Percentiles rank a stretch among this genome's conserved stretches.
phyloP scores from a whole-genome alignment of 1,284 basidiomycete species.

The Neolentinus lepideus region DNA sequence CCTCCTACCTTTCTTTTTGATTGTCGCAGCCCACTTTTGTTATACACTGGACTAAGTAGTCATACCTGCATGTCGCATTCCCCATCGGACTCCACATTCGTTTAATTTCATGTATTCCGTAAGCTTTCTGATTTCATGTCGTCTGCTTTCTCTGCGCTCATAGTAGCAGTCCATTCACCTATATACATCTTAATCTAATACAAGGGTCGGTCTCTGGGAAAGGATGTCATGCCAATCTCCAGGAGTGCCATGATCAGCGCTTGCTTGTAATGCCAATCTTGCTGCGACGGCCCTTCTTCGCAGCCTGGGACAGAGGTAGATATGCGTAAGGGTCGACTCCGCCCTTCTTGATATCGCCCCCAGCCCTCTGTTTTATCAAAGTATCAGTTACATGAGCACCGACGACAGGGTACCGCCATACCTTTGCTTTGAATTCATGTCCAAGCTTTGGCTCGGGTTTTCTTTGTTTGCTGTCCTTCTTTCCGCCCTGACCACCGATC shows the following conservation, averaged over 20 bases:
- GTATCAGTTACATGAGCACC: background rate
- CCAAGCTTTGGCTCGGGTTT: slow-evolving; percentile 62
- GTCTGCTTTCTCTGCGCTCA: background rate
- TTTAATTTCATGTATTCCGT: background rate
- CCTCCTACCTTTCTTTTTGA: background rate
- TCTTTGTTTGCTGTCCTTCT: slow-evolving; percentile 46
- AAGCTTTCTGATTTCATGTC: background rate
- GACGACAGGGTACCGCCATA: slow-evolving; percentile 16
- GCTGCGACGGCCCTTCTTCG: slow-evolving; percentile 47
- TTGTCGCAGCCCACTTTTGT: background rate
- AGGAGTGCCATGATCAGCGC: slow-evolving; percentile 12
- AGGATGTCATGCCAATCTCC: background rate
- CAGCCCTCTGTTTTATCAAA: slow-evolving; percentile 61
- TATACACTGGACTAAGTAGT: background rate
- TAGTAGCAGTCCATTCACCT: background rate
- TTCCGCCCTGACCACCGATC: slow-evolving; percentile 29
- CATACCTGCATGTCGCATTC: background rate
- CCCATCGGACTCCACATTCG: background rate
- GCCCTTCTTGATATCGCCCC: slow-evolving; percentile 85
- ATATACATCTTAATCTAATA: background rate
- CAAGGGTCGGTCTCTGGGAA: background rate
- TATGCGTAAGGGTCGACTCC: slow-evolving; percentile 93
- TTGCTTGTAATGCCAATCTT: slow-evolving; percentile 49
- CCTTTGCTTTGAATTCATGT: slow-evolving; percentile 87
- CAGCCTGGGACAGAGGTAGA: slow-evolving; percentile 73